Evolutionary conservation across 345 rosid genomes (phyloP).

Genomic region (Gossypium stocksii): DNA sequence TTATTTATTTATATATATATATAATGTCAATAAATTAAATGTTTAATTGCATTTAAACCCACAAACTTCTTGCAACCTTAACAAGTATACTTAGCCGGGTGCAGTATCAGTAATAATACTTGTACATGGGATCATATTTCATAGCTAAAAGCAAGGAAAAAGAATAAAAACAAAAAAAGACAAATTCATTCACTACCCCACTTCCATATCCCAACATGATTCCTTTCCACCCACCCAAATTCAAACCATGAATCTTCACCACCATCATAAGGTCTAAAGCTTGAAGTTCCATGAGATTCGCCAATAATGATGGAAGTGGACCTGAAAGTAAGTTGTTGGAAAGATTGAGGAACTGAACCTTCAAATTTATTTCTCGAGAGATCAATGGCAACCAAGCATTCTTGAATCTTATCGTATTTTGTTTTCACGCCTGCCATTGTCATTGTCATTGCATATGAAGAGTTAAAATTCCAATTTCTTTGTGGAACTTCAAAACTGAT

Average conservation of each 20-base stretch:
- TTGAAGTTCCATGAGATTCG: constrained; percentile 2
- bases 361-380: constrained; percentile 21
- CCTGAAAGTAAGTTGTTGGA: constrained; percentile 25
- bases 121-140: not conserved
- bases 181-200: not conserved
- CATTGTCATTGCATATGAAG: constrained; percentile 10
- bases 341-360: constrained; percentile 16
- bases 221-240: constrained; percentile 14
- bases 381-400: constrained; percentile 3
- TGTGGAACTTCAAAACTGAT: too few relatives aligned
- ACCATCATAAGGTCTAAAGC: constrained; percentile 20
- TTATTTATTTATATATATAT: too few relatives aligned
- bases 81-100: too few relatives aligned
- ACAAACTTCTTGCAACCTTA: too few relatives aligned
- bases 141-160: not conserved
- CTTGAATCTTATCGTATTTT: constrained; percentile 6
- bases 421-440: constrained; percentile 6
- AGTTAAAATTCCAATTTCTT: not conserved
- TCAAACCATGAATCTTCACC: not conserved
- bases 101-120: not conserved
- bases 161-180: not conserved
- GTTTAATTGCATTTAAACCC: too few relatives aligned
- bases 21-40: too few relatives aligned
- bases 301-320: constrained; percentile 15
- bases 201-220: constrained; percentile 23